Evolutionary conservation across 1,139 yeast genomes (phyloP).

Genomic region (Magnusiomyces clavatus): DNA sequence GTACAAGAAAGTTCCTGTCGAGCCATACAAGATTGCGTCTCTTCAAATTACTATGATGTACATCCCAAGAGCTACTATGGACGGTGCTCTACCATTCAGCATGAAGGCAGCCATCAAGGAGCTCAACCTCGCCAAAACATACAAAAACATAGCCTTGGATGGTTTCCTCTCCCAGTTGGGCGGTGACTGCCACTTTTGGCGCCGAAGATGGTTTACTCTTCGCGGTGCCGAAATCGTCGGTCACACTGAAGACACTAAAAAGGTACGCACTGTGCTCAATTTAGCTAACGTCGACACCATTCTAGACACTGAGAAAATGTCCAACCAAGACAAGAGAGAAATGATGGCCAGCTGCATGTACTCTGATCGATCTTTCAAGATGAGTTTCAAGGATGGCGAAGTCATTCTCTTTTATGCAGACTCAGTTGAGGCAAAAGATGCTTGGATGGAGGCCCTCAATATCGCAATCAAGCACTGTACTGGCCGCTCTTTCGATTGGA

Average conservation of each 20-base stretch:
- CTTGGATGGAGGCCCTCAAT: conserved; percentile 42
- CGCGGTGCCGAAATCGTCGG: conserved; percentile 53
- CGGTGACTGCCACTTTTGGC: conserved; percentile 65
- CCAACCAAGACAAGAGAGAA: conserved; percentile 13
- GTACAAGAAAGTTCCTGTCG: conserved; percentile 12
- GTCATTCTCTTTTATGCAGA: conserved; percentile 60
- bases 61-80: conserved; percentile 45
- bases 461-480: conserved; percentile 24
- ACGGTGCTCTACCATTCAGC: conserved; percentile 46
- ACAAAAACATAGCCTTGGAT: conserved; percentile 18
- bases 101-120: conserved; percentile 25
- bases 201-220: conserved; percentile 57
- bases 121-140: conserved; percentile 21
- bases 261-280: conserved; percentile 59
- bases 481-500: conserved; percentile 27
- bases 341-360: conserved; percentile 28
- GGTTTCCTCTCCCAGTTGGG: conserved; percentile 74
- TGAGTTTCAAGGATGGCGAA: conserved; percentile 57
- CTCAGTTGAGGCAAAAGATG: conserved; percentile 41
- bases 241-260: conserved; percentile 55
- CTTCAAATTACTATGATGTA: conserved; percentile 68
- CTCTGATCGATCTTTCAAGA: conserved; percentile 40
- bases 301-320: conserved; percentile 9
- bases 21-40: conserved; percentile 59
- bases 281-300: conserved; percentile 25